Conservation (phyloP, 768 basidiomycete genomes). For the Arthromyces matolae region DNA sequence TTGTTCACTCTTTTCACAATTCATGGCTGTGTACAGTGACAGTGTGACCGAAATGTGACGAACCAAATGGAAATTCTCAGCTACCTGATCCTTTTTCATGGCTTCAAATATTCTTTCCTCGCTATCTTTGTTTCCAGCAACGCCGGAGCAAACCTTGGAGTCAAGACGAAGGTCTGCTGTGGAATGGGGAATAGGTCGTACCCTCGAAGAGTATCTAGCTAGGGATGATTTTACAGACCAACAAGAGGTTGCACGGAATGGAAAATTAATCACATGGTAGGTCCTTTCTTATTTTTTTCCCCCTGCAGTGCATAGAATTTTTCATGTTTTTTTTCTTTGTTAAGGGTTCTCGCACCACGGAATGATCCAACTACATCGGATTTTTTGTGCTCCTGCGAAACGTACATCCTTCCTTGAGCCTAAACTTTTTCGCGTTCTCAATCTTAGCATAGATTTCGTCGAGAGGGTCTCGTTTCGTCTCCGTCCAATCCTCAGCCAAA, state of each 20-base stretch:
- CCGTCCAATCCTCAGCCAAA: slow-evolving; percentile 16
- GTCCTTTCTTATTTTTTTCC: background rate
- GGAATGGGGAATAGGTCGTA: slow-evolving; percentile 43
- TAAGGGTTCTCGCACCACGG: slow-evolving; percentile 61
- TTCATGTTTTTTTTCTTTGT: background rate
- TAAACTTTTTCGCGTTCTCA: background rate
- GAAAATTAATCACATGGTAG: slow-evolving; percentile 29
- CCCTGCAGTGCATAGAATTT: background rate
- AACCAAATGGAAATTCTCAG: background rate
- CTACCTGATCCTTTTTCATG: background rate
- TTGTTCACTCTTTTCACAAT: background rate
- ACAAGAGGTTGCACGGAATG: slow-evolving; percentile 42
- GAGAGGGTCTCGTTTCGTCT: slow-evolving; percentile 27
- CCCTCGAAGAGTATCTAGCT: slow-evolving; percentile 43
- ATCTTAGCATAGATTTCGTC: slow-evolving; percentile 21
- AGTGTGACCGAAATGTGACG: slow-evolving; percentile 23
- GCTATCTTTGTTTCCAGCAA: slow-evolving; percentile 46
- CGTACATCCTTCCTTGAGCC: slow-evolving; percentile 35
- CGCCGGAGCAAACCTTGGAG: slow-evolving; percentile 39
- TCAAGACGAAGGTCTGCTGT: slow-evolving; percentile 35
- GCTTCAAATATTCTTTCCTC: slow-evolving; percentile 10
- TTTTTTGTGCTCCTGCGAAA: slow-evolving; percentile 60
- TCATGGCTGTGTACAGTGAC: slow-evolving; percentile 24
- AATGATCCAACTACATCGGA: slow-evolving; percentile 46
- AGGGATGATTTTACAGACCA: slow-evolving; percentile 37